Percentiles rank a stretch among this genome's conserved stretches.
Conservation (phyloP, 116 monocot genomes). For the Thalassia testudinum region DNA sequence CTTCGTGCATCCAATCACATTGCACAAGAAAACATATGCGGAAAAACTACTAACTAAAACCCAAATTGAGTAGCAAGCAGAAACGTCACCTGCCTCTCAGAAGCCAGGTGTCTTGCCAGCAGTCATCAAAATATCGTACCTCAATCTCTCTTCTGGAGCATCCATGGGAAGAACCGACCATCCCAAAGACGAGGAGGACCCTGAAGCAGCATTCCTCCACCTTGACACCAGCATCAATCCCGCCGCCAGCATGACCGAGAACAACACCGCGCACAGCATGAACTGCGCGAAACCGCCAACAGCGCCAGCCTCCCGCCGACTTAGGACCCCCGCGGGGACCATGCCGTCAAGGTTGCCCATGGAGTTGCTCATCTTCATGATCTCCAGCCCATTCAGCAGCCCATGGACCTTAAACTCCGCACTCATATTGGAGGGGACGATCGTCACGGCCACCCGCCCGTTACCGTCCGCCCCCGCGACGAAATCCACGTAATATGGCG, state of each 20-base stretch:
- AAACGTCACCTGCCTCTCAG: too few relatives aligned
- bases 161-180: conserved; percentile 6
- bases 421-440: conserved; percentile 33
- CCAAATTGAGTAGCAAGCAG: too few relatives aligned
- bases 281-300: neutral
- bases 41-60: too few relatives aligned
- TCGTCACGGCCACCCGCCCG: conserved; percentile 25
- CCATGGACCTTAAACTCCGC: conserved; percentile 21
- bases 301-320: neutral
- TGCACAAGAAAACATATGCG: too few relatives aligned
- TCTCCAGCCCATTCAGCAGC: conserved; percentile 74
- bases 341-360: conserved; percentile 8
- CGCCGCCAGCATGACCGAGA: neutral
- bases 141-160: neutral
- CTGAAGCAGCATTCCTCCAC: conserved; percentile 5
- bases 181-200: neutral
- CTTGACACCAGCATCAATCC: conserved; percentile 2
- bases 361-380: conserved; percentile 57
- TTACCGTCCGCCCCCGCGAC: conserved; percentile 20
- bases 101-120: too few relatives aligned
- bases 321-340: neutral
- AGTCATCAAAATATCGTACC: neutral
- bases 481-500: conserved; percentile 76
- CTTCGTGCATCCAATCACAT: too few relatives aligned
- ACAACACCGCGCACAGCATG: neutral